Conservation (phyloP, 805 yeast species). For the Starmerella vaccinii region DNA sequence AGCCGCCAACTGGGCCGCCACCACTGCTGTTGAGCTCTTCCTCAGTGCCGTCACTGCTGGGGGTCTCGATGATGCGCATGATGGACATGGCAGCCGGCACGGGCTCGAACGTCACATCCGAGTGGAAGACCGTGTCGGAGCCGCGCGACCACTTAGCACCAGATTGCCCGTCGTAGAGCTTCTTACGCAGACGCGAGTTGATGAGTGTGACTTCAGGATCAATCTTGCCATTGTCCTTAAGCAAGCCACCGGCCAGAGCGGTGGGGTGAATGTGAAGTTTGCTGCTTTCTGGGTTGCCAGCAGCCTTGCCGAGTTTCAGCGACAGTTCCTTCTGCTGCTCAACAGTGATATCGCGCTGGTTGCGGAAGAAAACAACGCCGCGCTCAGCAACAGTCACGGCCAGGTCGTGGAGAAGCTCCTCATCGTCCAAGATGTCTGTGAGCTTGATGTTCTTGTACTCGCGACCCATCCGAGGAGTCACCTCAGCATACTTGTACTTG, state of each 20-base stretch:
- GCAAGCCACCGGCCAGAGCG: slow-evolving; percentile 28
- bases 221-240: slow-evolving; percentile 23
- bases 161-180: slow-evolving; percentile 17
- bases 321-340: slow-evolving; percentile 28
- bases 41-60: slow-evolving; percentile 36
- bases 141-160: slow-evolving; percentile 24
- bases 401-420: slow-evolving; percentile 34
- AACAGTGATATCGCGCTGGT: slow-evolving; percentile 33
- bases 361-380: slow-evolving; percentile 43
- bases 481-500: slow-evolving; percentile 25
- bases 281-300: slow-evolving; percentile 27
- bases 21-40: slow-evolving; percentile 17
- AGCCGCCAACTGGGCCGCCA: slow-evolving; percentile 23
- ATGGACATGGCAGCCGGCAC: slow-evolving; percentile 50
- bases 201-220: slow-evolving; percentile 29
- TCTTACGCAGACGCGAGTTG: slow-evolving; percentile 21
- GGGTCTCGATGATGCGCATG: slow-evolving; percentile 40
- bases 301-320: slow-evolving; percentile 24
- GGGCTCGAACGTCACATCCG: slow-evolving; percentile 46
- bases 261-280: slow-evolving; percentile 29
- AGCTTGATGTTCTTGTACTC: slow-evolving; percentile 27
- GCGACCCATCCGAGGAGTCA: slow-evolving; percentile 30
- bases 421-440: slow-evolving; percentile 26
- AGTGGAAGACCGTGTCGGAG: slow-evolving; percentile 37
- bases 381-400: slow-evolving; percentile 40